Percentiles rank a stretch among this genome's conserved stretches.
Conservation (phyloP, 371 early-diverging fungal genomes). For the Capillidium heterosporum region DNA sequence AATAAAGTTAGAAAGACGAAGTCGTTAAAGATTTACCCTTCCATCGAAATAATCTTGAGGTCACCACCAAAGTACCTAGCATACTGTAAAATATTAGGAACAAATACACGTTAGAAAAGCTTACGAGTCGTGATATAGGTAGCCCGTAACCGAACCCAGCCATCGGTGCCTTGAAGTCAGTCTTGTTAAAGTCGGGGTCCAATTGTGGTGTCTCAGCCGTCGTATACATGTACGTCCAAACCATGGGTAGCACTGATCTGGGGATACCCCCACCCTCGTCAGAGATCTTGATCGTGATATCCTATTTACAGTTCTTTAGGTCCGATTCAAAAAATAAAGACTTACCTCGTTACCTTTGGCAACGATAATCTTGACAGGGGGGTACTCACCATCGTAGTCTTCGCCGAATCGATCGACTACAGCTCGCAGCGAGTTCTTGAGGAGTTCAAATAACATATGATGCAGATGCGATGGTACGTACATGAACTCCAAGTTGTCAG, state of each 20-base stretch:
- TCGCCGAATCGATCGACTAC: constrained; percentile 80
- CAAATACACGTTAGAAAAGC: constrained; percentile 2
- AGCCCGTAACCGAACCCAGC: constrained; percentile 96
- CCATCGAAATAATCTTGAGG: constrained; percentile 84
- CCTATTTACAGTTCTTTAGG: constrained; percentile 16
- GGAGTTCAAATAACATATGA: constrained; percentile 94
- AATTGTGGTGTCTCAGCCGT: constrained; percentile 78
- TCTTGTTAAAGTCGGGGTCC: constrained; percentile 61
- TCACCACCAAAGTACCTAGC: constrained; percentile 94
- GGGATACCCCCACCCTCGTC: constrained; percentile 95
- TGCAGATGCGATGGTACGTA: constrained; percentile 90
- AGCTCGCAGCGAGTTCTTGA: constrained; percentile 90
- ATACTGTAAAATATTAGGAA: constrained; percentile 22
- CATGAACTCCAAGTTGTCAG: constrained; percentile 80
- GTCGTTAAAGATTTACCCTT: constrained; percentile 45
- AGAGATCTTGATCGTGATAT: constrained; percentile 88
- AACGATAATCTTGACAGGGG: constrained; percentile 79
- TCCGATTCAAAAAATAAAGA: background rate
- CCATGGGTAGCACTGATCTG: constrained; percentile 68
- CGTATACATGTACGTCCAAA: constrained; percentile 96
- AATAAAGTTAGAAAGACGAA: background rate
- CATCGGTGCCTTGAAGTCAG: constrained; percentile 91
- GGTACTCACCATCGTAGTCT: constrained; percentile 69
- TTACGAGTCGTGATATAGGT: constrained; percentile 64
- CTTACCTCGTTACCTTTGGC: constrained; percentile 79